Base-by-base conservation (phyloP, 164 flowering plant species). In the Paratinospora sagittata region DNA sequence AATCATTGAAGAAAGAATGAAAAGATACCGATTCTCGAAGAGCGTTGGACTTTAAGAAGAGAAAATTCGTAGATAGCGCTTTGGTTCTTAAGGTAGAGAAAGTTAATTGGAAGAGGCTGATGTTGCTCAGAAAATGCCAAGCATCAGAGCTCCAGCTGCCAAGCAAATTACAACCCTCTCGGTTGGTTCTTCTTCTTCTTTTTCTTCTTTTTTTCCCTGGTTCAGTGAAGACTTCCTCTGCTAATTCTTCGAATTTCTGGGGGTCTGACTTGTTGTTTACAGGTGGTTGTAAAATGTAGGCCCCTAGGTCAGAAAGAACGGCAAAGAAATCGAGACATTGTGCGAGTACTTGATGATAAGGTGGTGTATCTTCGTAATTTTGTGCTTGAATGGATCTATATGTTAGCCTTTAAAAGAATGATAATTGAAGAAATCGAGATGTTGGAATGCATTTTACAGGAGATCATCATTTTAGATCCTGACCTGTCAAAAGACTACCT, bases 231-330 rank as follows among this genome's bases (percentile, higher is more conserved):
- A 6, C 24, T 19, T 55, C 21, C 10, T 21, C 11, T 55, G 61
- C 19, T n/a, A 19, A 21, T 27, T 63, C 4, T 1, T 30, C 34
- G 3, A 57, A 47, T 8, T 57, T 65, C 8, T 55, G 6, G 16
- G 43, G 2, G 49, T 60, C 14, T 10, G 62, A n/a, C 13, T 74
- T 47, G n/a, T 77, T 47, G 19, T 11, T 39, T 65, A 3, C 77
- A 92, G 98, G 96, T 92, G 73, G 92, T 90, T 26, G 90, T 92
- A 19, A 92, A 89, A 84, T 92, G 98, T 73, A 80, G 98, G 79
- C 95, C 91, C 11, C 79, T 86, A 58, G 78, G 84, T 26, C 81
- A 60, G 78, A 79, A 72, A 76, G 95, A 88, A 36, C 69, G 79
- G 16, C 72, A 58, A 49, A 74, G 74, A 65, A 80, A 83, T 16